These are phyloP conservation scores for Paspalum vaginatum DNA, from an alignment of 176 grass and related monocot genomes.

Conservation along the genomic window DNA sequence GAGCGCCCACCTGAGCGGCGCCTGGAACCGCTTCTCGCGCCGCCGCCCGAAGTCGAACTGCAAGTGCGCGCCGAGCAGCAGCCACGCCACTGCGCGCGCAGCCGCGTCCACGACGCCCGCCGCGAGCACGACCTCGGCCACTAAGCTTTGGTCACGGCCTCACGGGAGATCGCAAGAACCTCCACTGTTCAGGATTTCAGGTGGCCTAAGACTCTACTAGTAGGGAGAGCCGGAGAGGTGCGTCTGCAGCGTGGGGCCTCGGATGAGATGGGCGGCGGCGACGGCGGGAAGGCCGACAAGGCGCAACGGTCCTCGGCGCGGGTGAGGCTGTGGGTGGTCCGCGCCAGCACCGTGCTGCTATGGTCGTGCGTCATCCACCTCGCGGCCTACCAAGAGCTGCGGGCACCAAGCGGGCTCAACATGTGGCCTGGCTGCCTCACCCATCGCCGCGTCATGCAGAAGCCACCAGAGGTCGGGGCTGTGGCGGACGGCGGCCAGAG, in stretches of 20 bases:
- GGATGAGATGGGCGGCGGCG: conserved; percentile 44
- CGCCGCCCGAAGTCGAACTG: conserved; percentile 40
- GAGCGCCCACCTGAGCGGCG: conserved; percentile 62
- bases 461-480: not conserved
- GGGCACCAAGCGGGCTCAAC: conserved; percentile 60
- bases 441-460: conserved; percentile 45
- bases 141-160: conserved; percentile 2
- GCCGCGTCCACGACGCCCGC: conserved; percentile 38
- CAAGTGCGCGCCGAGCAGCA: conserved; percentile 62
- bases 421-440: conserved; percentile 75
- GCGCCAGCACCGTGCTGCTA: conserved; percentile 73
- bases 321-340: conserved; percentile 78
- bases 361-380: conserved; percentile 84
- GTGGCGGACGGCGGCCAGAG: conserved; percentile 27
- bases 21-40: conserved; percentile 52
- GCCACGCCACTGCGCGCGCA: conserved; percentile 53
- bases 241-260: not conserved
- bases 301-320: conserved; percentile 50
- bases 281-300: conserved; percentile 55
- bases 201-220: not conserved
- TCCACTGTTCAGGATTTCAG: not conserved
- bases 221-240: not conserved
- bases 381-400: conserved; percentile 61
- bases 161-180: conserved; percentile 15
- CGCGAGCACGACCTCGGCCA: no score